phyloP scores from a whole-genome alignment of 805 yeast genomes.

The Metschnikowia colocasiae region DNA sequence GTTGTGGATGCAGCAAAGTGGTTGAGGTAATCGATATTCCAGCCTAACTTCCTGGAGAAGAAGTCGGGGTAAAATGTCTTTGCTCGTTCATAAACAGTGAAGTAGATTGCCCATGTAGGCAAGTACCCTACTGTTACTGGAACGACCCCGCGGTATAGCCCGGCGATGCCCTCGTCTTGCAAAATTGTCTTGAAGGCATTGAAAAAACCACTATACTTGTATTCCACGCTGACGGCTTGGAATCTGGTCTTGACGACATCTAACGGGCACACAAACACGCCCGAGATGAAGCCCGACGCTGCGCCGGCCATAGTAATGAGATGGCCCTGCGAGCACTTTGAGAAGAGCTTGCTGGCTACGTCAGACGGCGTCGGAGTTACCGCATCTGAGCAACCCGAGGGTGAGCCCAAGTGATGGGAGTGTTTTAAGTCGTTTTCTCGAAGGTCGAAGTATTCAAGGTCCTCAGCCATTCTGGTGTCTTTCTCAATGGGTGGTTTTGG shows the following conservation, averaged over 20 bases:
- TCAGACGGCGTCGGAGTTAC: slow-evolving; percentile 18
- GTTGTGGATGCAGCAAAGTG: slow-evolving; percentile 67
- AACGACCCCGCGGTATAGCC: slow-evolving; percentile 83
- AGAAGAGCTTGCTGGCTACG: slow-evolving; percentile 22
- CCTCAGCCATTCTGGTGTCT: neutral
- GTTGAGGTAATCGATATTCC: slow-evolving; percentile 25
- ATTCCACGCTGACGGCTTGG: slow-evolving; percentile 78
- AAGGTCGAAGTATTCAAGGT: neutral
- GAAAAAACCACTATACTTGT: slow-evolving; percentile 52
- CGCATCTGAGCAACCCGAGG: neutral
- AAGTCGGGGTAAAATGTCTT: slow-evolving; percentile 51
- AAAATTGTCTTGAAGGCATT: slow-evolving; percentile 65
- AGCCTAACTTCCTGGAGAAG: slow-evolving; percentile 26
- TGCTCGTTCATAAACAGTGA: slow-evolving; percentile 80
- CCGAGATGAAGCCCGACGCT: slow-evolving; percentile 87
- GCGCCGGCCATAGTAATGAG: slow-evolving; percentile 87
- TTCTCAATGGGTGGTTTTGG: neutral
- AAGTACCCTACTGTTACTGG: slow-evolving; percentile 94
- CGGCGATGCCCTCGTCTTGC: slow-evolving; percentile 74
- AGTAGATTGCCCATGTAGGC: slow-evolving; percentile 97
- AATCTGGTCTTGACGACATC: slow-evolving; percentile 93
- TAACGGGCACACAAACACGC: slow-evolving; percentile 86
- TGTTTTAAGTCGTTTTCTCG: neutral
- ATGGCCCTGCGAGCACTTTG: slow-evolving; percentile 41
- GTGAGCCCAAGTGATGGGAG: neutral